Evolutionary conservation across 345 rosid species (phyloP).

Genomic region (Linum tenue): DNA sequence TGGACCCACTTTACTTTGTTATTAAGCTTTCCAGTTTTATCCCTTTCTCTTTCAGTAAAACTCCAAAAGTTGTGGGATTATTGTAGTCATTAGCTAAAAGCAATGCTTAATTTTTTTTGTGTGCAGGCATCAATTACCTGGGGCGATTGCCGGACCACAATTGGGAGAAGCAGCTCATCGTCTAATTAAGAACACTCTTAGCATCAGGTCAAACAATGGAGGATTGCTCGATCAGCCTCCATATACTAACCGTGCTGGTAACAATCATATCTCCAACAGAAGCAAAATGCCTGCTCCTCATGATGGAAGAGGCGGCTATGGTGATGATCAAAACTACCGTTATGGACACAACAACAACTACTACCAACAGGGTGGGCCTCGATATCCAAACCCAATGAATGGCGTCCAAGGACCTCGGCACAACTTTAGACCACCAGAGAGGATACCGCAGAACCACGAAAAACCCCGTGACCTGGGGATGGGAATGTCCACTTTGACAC

Average conservation of each 20-base stretch:
- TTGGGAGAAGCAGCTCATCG: constrained; percentile 98
- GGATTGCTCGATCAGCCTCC: constrained; percentile 35
- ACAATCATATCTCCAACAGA: constrained; percentile 30
- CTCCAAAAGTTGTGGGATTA: too few species aligned
- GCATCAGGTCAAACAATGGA: constrained; percentile 44
- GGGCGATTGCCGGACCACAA: constrained; percentile 61
- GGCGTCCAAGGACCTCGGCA: constrained; percentile 37
- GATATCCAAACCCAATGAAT: constrained; percentile 32
- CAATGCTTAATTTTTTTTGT: constrained; percentile 8
- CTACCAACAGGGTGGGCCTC: constrained; percentile 36
- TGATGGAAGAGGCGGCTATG: constrained; percentile 41
- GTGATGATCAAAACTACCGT: constrained; percentile 34
- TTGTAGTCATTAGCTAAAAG: neutral
- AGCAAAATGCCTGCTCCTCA: constrained; percentile 50
- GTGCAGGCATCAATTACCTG: constrained; percentile 69
- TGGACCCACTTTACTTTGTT: too few species aligned
- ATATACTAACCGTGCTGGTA: constrained; percentile 30
- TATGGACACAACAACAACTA: constrained; percentile 34
- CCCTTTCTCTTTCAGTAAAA: too few species aligned
- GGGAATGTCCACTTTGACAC: constrained; percentile 42
- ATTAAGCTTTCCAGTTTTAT: too few species aligned
- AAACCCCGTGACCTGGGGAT: constrained; percentile 36
- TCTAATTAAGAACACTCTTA: constrained; percentile 84
- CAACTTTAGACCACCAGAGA: constrained; percentile 34
- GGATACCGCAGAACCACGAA: constrained; percentile 33